A percentile compares a stretch with the other conserved stretches of the same genome.
Conservation (phyloP, 441 rosid species). For the Brassica balearica region DNA sequence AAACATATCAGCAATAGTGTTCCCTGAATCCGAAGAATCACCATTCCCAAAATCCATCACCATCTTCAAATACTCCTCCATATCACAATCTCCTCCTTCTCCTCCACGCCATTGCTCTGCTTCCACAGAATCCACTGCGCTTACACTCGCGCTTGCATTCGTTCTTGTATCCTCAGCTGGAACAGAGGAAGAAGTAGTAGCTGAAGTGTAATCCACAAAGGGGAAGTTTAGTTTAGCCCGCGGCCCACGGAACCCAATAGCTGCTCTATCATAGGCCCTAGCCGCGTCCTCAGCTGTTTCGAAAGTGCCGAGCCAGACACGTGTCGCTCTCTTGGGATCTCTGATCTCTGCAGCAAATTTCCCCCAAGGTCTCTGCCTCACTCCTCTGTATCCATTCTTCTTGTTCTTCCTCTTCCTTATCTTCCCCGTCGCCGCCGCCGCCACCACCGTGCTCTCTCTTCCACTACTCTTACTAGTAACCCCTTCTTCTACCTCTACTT, state of each 20-base stretch:
- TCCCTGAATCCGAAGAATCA: constrained; percentile 47
- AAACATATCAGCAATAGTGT: constrained; percentile 43
- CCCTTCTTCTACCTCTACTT: constrained; percentile 3
- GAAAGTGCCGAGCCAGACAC: constrained; percentile 96
- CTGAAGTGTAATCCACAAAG: constrained; percentile 48
- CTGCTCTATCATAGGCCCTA: constrained; percentile 84
- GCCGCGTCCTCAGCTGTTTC: constrained; percentile 90
- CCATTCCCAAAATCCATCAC: constrained; percentile 48
- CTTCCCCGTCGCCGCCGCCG: neutral
- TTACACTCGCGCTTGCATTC: constrained; percentile 15
- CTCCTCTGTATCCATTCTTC: constrained; percentile 86
- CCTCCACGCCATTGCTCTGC: constrained; percentile 31
- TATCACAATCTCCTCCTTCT: constrained; percentile 16
- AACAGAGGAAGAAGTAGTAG: constrained; percentile 14
- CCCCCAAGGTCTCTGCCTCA: constrained; percentile 96
- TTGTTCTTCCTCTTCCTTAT: constrained; percentile 48
- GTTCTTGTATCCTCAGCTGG: constrained; percentile 4
- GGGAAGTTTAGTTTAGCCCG: constrained; percentile 89
- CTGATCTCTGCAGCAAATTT: constrained; percentile 97
- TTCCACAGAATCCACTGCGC: constrained; percentile 22
- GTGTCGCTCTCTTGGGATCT: constrained; percentile 66
- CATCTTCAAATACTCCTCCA: constrained; percentile 45
- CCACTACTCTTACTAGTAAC: neutral
- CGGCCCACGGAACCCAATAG: constrained; percentile 91
- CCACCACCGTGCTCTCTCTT: constrained; percentile 20